These are phyloP conservation scores for Trichoderma gamsii DNA, from an alignment of 495 filamentous ascomycete genomes.

Conservation along the genomic window DNA sequence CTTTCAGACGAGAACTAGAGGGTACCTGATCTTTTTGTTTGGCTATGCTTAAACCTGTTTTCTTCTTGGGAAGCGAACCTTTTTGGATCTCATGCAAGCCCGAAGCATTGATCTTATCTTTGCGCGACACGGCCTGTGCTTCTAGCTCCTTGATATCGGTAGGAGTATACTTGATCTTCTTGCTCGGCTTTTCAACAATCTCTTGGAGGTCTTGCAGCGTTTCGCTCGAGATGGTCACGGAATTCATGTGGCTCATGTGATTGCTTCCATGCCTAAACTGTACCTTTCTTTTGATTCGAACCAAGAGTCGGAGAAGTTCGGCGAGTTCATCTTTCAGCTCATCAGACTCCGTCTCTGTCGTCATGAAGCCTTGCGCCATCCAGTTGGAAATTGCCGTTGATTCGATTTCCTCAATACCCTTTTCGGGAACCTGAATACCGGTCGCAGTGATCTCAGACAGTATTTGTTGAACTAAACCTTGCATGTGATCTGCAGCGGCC, in stretches of 20 bases:
- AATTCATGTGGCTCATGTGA: not conserved
- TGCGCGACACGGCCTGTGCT: not conserved
- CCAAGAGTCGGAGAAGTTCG: not conserved
- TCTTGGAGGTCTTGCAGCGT: slow-evolving; percentile 4
- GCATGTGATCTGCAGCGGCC: slow-evolving; percentile 8
- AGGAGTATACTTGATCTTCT: not conserved
- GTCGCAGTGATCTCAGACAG: not conserved
- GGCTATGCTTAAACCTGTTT: not conserved
- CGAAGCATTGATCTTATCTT: not conserved
- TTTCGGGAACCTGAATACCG: not conserved
- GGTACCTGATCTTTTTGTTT: not conserved
- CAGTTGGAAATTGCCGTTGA: not conserved
- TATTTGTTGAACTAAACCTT: not conserved
- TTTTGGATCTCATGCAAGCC: not conserved
- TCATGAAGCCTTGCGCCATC: slow-evolving; percentile 5
- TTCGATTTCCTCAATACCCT: not conserved
- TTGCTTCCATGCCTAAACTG: not conserved
- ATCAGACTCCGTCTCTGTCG: not conserved
- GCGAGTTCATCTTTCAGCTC: not conserved
- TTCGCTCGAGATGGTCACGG: not conserved
- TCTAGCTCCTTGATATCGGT: not conserved
- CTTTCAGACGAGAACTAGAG: not conserved
- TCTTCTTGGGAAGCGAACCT: not conserved
- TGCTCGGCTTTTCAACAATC: not conserved
- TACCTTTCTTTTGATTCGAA: slow-evolving; percentile 9